Conservation (phyloP, 306 rosid species). For the Prunus dulcis region DNA sequence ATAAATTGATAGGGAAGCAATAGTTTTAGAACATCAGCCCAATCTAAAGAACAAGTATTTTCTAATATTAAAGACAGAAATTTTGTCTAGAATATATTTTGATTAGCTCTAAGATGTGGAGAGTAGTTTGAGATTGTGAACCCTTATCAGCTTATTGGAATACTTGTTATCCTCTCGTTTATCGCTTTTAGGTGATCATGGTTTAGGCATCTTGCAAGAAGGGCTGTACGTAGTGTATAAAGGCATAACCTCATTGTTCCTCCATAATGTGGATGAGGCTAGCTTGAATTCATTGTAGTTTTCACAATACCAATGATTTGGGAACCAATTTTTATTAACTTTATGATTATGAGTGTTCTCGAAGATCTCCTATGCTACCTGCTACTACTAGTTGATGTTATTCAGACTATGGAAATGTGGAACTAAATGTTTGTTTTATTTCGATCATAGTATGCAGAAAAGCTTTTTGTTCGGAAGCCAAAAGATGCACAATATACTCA, state of each 20-base stretch:
- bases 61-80: not conserved
- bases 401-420: conserved; percentile 1
- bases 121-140: not conserved
- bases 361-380: not conserved
- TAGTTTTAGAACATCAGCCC: not conserved
- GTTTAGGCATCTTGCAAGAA: not conserved
- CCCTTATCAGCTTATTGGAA: conserved; percentile 12
- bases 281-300: not conserved
- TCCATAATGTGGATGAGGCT: not conserved
- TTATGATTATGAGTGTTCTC: not conserved
- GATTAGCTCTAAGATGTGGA: not conserved
- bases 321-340: not conserved
- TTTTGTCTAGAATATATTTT: not conserved
- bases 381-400: conserved; percentile 10
- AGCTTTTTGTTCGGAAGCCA: conserved; percentile 75
- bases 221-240: not conserved
- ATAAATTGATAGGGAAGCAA: not conserved
- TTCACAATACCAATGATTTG: not conserved
- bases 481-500: conserved; percentile 73
- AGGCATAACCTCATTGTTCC: not conserved
- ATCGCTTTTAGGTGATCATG: not conserved
- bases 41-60: not conserved
- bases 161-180: not conserved
- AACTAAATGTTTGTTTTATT: conserved; percentile 7
- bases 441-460: conserved; percentile 85